Percentiles rank a stretch among this genome's conserved stretches.
These are phyloP conservation scores for Samsoniella hepiali DNA, from an alignment of 2,329 filamentous ascomycete genomes.

Conservation along the genomic window DNA sequence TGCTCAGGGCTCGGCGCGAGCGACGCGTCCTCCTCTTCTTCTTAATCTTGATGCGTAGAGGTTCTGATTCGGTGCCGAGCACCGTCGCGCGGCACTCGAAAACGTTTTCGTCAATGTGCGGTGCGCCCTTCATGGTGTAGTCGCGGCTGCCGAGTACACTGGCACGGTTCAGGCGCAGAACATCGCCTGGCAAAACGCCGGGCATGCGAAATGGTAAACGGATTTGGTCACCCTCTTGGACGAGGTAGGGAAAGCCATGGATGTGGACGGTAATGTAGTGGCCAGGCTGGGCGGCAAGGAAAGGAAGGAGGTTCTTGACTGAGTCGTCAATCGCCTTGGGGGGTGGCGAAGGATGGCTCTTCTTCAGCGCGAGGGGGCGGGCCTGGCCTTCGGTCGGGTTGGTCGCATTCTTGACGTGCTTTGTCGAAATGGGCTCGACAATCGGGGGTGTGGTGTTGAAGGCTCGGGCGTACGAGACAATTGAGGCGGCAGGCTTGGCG, in stretches of 20 bases:
- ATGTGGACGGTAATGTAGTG: conserved; percentile 81
- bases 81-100: conserved; percentile 86
- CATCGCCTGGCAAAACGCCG: conserved; percentile 73
- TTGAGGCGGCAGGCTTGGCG: conserved; percentile 42
- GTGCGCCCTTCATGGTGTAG: conserved; percentile 78
- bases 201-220: conserved; percentile 79
- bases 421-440: conserved; percentile 37
- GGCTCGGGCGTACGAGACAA: conserved; percentile 39
- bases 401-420: conserved; percentile 36
- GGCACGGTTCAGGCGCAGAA: conserved; percentile 84
- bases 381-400: conserved; percentile 34
- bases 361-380: conserved; percentile 39
- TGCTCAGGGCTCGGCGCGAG: conserved; percentile 76
- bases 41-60: conserved; percentile 73
- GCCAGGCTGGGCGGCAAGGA: conserved; percentile 67
- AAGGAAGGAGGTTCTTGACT: conserved; percentile 61
- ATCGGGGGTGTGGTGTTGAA: conserved; percentile 51
- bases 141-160: conserved; percentile 80
- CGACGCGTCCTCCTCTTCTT: conserved; percentile 74
- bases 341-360: conserved; percentile 36
- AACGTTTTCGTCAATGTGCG: conserved; percentile 78
- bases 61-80: conserved; percentile 78
- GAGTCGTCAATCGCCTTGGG: conserved; percentile 49
- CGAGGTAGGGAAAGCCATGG: conserved; percentile 74
- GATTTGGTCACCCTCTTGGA: conserved; percentile 71